Evolutionary conservation across 805 yeast genomes (phyloP).

Genomic region (Kodamaea lidongshanica): DNA sequence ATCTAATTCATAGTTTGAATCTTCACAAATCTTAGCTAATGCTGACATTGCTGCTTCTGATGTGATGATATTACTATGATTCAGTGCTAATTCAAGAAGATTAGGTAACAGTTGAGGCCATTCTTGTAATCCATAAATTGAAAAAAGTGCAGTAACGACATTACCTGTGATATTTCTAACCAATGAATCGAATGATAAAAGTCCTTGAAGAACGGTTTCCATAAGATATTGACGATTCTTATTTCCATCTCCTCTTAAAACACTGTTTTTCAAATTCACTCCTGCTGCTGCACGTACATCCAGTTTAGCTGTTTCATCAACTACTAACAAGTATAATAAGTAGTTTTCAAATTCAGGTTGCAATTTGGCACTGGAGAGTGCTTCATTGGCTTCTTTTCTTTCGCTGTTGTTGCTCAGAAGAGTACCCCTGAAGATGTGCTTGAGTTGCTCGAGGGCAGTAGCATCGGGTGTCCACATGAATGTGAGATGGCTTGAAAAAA

Average conservation of each 20-base stretch:
- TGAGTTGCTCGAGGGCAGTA: slow-evolving; percentile 56
- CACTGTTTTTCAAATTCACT: slow-evolving; percentile 67
- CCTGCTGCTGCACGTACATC: slow-evolving; percentile 86
- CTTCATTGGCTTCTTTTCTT: slow-evolving; percentile 64
- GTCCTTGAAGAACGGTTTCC: slow-evolving; percentile 46
- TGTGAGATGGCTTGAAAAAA: no score
- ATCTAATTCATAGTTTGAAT: slow-evolving; percentile 62
- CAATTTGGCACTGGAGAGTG: slow-evolving; percentile 58
- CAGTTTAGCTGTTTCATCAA: slow-evolving; percentile 41
- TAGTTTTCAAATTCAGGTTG: slow-evolving; percentile 82
- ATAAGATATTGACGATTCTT: slow-evolving; percentile 29
- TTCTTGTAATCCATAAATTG: slow-evolving; percentile 55
- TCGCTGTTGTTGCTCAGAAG: slow-evolving; percentile 51
- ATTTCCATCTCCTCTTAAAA: slow-evolving; percentile 25
- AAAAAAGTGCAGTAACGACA: slow-evolving; percentile 76
- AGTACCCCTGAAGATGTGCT: slow-evolving; percentile 62
- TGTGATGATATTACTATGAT: slow-evolving; percentile 27
- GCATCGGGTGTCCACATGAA: slow-evolving; percentile 65
- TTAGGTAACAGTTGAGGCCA: slow-evolving; percentile 77
- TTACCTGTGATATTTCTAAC: slow-evolving; percentile 87
- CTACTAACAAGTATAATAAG: slow-evolving; percentile 60
- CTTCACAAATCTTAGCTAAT: slow-evolving; percentile 85
- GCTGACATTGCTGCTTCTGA: slow-evolving; percentile 77
- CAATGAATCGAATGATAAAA: slow-evolving; percentile 48
- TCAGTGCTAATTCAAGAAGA: slow-evolving; percentile 52